Conservation (phyloP, 768 basidiomycete genomes). For the Leucogyrophana mollusca region DNA sequence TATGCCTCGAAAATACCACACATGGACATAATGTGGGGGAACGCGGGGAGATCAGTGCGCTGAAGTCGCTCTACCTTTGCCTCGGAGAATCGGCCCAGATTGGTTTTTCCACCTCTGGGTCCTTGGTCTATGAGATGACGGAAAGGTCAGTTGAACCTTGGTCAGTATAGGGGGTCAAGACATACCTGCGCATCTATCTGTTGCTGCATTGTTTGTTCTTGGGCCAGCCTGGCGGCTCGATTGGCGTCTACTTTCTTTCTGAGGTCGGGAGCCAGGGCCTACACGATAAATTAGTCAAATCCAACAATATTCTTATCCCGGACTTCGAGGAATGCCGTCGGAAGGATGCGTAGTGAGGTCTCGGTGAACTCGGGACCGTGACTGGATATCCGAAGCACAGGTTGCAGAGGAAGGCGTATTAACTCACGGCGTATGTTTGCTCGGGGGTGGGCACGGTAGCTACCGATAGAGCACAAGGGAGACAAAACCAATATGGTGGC, state of each 20-base stretch:
- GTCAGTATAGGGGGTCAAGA: constrained; percentile 7
- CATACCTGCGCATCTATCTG: constrained; percentile 54
- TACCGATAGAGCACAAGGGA: constrained; percentile 12
- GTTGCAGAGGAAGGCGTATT: background rate
- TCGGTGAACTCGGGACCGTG: background rate
- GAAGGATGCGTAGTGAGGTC: background rate
- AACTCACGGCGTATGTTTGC: constrained; percentile 33
- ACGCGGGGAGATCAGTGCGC: background rate
- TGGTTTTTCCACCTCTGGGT: constrained; percentile 30
- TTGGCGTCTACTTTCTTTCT: constrained; percentile 61
- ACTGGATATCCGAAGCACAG: background rate
- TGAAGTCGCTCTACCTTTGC: constrained; percentile 4
- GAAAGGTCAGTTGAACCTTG: background rate
- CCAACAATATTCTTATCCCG: background rate
- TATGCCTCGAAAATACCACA: no score
- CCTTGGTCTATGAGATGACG: constrained; percentile 12
- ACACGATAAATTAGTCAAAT: constrained; percentile 5
- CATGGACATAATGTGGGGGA: background rate
- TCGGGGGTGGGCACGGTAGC: constrained; percentile 35
- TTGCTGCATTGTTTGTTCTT: constrained; percentile 53
- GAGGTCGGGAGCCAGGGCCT: constrained; percentile 67
- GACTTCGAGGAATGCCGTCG: background rate
- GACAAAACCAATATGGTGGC: background rate
- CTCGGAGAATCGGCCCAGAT: constrained; percentile 30
- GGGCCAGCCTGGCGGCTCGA: constrained; percentile 48